Base-by-base conservation (phyloP, 371 early-diverging fungal genomes). In the Nematocida displodere region DNA sequence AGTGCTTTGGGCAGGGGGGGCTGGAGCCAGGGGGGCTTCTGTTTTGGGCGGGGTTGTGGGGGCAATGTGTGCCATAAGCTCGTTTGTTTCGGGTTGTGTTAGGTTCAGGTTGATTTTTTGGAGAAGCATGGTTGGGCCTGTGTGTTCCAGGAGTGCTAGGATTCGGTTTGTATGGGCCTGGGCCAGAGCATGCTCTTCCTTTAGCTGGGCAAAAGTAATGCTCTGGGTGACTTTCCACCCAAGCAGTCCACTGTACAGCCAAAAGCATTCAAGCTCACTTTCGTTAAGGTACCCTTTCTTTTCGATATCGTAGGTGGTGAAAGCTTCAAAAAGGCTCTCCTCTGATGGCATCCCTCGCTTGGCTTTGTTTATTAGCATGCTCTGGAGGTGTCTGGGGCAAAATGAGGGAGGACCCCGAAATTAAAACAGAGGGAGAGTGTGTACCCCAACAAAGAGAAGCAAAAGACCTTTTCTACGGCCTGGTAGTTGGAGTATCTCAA, bases 201-300 rank as follows among this genome's bases (percentile, higher is more conserved):
- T 20, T 13, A 4, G 24, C 42, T 66, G 5, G 44, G 22, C 31
- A 46, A 17, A 55, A 7, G 4, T 5, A 1, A 2, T 54, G 44
- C 20, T 34, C 62, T 64, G 46, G 17, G 54, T 53, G 24, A 31
- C 24, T 0, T 4, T 33, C 68, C 53, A 47, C 26, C 68, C 58
- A 42, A 54, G 13, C 8, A 58, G 34, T 31, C 33, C 1, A 2
- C 37, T 44, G 13, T 22, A 46, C 33, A 55, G 54, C 68, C 53
- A 59, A 37, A 67, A 67, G 31, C 40, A 55, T 39, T 26, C 46
- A 28, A 11, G 37, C 28, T 67, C 54, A 33, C 34, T 29, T 58
- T 55, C 36, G 58, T 29, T 39, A 13, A 56, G 58, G 22, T 39
- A 39, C 33, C 24, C 58, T n/a, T 56, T 34, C n/a, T 34, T 34